Evolutionary conservation across 306 rosid genomes (phyloP).

Genomic region (Vigna unguiculata): DNA sequence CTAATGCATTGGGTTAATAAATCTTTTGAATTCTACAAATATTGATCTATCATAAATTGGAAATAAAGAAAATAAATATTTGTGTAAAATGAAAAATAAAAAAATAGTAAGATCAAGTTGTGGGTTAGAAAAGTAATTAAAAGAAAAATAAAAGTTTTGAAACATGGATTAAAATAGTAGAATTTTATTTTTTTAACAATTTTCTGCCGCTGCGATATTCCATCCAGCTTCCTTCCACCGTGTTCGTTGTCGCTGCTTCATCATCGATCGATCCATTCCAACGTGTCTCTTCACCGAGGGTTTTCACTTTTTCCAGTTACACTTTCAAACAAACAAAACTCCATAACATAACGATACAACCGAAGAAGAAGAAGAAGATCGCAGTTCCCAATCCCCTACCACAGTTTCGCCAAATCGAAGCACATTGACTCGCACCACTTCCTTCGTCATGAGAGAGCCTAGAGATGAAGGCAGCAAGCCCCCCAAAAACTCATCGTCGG

Average conservation of each 20-base stretch:
- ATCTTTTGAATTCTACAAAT: too few relatives aligned
- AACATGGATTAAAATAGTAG: not conserved
- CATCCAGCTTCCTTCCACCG: not conserved
- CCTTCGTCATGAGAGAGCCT: slow-evolving; percentile 73
- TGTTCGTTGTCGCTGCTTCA: not conserved
- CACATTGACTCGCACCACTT: slow-evolving; percentile 2
- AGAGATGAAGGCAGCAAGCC: slow-evolving; percentile 54
- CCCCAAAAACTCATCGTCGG: slow-evolving; percentile 59
- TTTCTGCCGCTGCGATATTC: not conserved
- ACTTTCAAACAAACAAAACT: not conserved
- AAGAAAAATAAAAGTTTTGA: not conserved
- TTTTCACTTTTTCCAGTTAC: slow-evolving; percentile 34
- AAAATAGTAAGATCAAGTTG: not conserved
- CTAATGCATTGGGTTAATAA: too few relatives aligned
- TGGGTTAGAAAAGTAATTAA: not conserved
- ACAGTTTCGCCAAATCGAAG: slow-evolving; percentile 12
- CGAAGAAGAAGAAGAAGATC: slow-evolving; percentile 35
- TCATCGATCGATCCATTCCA: slow-evolving; percentile 31
- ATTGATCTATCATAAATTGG: too few relatives aligned
- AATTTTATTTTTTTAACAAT: not conserved
- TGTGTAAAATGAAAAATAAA: too few relatives aligned
- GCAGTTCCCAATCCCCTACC: slow-evolving; percentile 10
- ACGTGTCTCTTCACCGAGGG: not conserved
- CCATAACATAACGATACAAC: slow-evolving; percentile 19
- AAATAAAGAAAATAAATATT: too few relatives aligned